A percentile compares a stretch with the other conserved stretches of the same genome.
phyloP scores from a whole-genome alignment of 2,329 filamentous ascomycete species.

The Sporothrix phasma region DNA sequence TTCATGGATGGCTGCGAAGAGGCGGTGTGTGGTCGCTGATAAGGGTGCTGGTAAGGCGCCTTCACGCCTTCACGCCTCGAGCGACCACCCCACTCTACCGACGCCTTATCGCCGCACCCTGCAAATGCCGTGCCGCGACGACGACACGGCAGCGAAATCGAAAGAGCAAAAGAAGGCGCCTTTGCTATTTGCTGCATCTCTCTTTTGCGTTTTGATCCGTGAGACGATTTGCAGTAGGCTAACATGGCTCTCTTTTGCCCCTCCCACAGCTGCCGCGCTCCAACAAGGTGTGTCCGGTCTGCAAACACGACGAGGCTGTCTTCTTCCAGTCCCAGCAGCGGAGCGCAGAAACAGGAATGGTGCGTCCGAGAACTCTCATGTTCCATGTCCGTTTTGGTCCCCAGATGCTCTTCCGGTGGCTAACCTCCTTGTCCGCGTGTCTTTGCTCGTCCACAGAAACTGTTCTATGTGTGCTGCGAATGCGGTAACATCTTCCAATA shows the following conservation, averaged over 20 bases:
- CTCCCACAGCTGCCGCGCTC: slow-evolving; percentile 70
- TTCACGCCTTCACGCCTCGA: background rate
- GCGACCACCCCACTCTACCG: background rate
- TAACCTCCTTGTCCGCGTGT: slow-evolving; percentile 1
- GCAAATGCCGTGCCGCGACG: background rate
- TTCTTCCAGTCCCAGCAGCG: slow-evolving; percentile 99
- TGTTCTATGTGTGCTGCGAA: slow-evolving; percentile 87
- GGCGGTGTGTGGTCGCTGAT: background rate
- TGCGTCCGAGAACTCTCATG: slow-evolving; percentile 39
- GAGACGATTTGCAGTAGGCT: slow-evolving; percentile 12
- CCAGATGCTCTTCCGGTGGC: background rate
- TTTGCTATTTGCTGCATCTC: background rate
- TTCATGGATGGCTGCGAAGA: slow-evolving; percentile 12
- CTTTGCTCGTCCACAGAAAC: slow-evolving; percentile 49
- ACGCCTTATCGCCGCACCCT: too few species aligned
- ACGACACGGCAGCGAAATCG: background rate
- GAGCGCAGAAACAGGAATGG: slow-evolving; percentile 96
- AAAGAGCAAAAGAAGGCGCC: too few species aligned
- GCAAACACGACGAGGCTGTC: slow-evolving; percentile 80
- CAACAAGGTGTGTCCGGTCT: slow-evolving; percentile 75
- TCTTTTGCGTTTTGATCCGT: slow-evolving; percentile 20
- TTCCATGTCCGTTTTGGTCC: background rate
- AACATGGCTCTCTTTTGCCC: slow-evolving; percentile 18
- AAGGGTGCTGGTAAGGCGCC: background rate
- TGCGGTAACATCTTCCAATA: slow-evolving; percentile 80